Evolutionary conservation across 306 rosid genomes (phyloP).

Genomic region (Casuarina cunninghamiana): DNA sequence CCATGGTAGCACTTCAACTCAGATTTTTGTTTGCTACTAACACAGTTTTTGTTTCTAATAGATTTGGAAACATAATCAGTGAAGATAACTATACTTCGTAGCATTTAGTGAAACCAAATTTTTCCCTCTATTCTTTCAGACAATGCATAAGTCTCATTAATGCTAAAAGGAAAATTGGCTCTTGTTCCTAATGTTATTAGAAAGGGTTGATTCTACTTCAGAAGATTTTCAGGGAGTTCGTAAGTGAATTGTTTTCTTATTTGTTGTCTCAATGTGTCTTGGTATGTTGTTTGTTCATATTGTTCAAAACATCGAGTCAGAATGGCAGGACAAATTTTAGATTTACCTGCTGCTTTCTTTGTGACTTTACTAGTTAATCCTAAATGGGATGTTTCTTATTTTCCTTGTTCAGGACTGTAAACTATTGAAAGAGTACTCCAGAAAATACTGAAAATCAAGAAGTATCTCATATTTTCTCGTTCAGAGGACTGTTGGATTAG

Average conservation of each 20-base stretch:
- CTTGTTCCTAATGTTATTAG: too few relatives aligned
- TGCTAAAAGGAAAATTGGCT: too few relatives aligned
- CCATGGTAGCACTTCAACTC: not conserved
- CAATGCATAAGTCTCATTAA: not conserved
- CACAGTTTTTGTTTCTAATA: not conserved
- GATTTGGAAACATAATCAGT: not conserved
- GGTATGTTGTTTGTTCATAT: not conserved
- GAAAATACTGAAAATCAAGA: conserved; percentile 38
- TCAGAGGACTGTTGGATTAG: conserved; percentile 35
- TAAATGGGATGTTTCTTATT: conserved; percentile 19
- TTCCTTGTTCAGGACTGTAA: conserved; percentile 34
- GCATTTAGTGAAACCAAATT: not conserved
- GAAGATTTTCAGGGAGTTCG: too few relatives aligned
- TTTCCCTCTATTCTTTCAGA: not conserved
- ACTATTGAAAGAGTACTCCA: conserved; percentile 28
- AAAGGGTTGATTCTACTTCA: too few relatives aligned
- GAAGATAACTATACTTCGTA: not conserved
- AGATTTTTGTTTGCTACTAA: not conserved
- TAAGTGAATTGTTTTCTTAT: too few relatives aligned
- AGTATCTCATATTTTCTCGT: conserved; percentile 33
- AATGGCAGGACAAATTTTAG: conserved; percentile 4
- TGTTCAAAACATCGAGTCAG: not conserved
- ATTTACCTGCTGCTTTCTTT: too few relatives aligned
- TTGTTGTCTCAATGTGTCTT: not conserved
- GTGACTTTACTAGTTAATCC: not conserved